Percentiles rank a stretch among this genome's conserved stretches.
phyloP scores from a whole-genome alignment of 2,329 filamentous ascomycete species.

The Trematosphaeria pertusa region DNA sequence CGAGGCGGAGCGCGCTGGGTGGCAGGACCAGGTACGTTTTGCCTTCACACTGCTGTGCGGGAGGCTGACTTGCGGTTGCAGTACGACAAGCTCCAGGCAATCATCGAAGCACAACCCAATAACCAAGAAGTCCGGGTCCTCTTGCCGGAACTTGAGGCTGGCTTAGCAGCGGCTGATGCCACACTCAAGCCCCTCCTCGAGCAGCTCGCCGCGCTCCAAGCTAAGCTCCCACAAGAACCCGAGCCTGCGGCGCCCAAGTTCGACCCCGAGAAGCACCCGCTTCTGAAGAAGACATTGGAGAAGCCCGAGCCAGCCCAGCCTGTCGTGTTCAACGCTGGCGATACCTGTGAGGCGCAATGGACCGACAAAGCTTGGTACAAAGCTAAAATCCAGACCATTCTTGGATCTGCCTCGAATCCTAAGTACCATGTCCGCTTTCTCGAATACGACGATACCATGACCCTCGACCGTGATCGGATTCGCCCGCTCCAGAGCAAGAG shows the following conservation, averaged over 20 bases:
- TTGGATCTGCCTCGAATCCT: slow-evolving; percentile 86
- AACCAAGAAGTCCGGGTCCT: slow-evolving; percentile 83
- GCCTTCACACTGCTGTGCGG: too few species aligned
- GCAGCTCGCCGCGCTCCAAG: slow-evolving; percentile 68
- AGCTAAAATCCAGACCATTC: slow-evolving; percentile 90
- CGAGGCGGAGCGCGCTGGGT: slow-evolving; percentile 29
- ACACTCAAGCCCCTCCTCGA: slow-evolving; percentile 70
- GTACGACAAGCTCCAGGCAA: slow-evolving; percentile 72
- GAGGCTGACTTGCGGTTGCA: slow-evolving; percentile 6
- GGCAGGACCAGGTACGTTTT: slow-evolving; percentile 24
- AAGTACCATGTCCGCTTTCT: slow-evolving; percentile 97
- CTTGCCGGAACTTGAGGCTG: slow-evolving; percentile 80
- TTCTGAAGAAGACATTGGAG: slow-evolving; percentile 63
- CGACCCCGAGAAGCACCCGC: slow-evolving; percentile 81
- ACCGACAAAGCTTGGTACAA: slow-evolving; percentile 90
- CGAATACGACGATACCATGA: slow-evolving; percentile 87
- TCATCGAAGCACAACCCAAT: slow-evolving; percentile 76
- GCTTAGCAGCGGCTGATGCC: slow-evolving; percentile 79
- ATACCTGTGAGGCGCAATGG: slow-evolving; percentile 91
- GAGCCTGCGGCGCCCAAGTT: slow-evolving; percentile 63
- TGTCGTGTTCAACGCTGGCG: slow-evolving; percentile 81
- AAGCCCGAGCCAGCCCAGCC: slow-evolving; percentile 41
- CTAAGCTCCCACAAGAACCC: slow-evolving; percentile 52
- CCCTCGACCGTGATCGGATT: slow-evolving; percentile 61
- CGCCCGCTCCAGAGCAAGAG: slow-evolving; percentile 46